phyloP scores from a whole-genome alignment of 225 moss, liverwort and hornwort genomes.

The Straminergon stramineum region DNA sequence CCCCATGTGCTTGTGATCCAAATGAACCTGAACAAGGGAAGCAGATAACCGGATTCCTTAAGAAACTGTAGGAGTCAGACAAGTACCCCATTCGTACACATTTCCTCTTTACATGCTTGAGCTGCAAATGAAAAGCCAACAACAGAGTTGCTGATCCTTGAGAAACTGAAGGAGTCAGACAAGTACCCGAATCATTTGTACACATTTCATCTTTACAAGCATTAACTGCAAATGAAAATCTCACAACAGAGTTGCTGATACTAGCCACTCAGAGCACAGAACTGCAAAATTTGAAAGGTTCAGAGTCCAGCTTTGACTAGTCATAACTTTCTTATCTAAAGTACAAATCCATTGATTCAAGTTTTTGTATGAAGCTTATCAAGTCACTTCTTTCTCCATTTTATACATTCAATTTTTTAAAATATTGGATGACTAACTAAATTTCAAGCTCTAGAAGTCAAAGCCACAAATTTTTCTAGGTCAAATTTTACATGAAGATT shows the following conservation, averaged over 20 bases:
- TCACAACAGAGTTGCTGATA: not conserved
- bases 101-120: not conserved
- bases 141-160: not conserved
- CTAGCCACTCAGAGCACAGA: not conserved
- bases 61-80: not conserved
- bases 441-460: not conserved
- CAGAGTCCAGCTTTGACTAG: not conserved
- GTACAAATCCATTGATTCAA: not conserved
- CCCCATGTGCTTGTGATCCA: slow-evolving; percentile 99
- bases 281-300: not conserved
- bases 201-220: not conserved
- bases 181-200: not conserved
- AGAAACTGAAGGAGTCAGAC: not conserved
- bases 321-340: too few relatives aligned
- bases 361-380: not conserved
- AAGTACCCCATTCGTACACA: not conserved
- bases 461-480: not conserved
- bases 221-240: not conserved
- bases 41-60: not conserved
- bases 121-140: not conserved
- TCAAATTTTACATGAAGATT: not conserved
- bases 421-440: too few relatives aligned
- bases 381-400: not conserved
- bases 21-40: slow-evolving; percentile 55
- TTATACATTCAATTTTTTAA: too few relatives aligned